These are phyloP conservation scores for Mycena vitilis DNA, from an alignment of 768 basidiomycete genomes.

Conservation along the genomic window DNA sequence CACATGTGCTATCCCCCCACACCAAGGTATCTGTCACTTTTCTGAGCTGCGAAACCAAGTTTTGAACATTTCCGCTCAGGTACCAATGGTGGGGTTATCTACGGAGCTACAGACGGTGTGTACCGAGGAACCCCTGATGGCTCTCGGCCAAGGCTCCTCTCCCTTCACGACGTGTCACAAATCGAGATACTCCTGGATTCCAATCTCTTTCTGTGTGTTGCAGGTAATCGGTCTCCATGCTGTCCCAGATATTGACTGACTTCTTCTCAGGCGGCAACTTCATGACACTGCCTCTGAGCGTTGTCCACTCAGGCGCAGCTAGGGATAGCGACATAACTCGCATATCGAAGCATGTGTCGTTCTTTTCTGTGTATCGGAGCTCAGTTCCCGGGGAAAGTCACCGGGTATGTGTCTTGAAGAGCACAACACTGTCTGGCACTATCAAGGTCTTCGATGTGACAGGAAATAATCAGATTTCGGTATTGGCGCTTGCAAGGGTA, in stretches of 20 bases:
- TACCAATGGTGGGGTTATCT: slow-evolving; percentile 8
- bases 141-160: slow-evolving; percentile 16
- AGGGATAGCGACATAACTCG: slow-evolving; percentile 15
- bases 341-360: slow-evolving; percentile 11
- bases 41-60: background rate
- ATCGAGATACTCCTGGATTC: slow-evolving; percentile 83
- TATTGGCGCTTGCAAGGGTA: background rate
- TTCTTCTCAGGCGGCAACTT: slow-evolving; percentile 19
- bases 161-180: slow-evolving; percentile 62
- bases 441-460: slow-evolving; percentile 76
- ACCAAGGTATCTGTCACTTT: background rate
- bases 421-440: slow-evolving; percentile 76
- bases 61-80: background rate
- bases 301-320: slow-evolving; percentile 5
- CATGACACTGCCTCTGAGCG: slow-evolving; percentile 28
- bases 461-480: slow-evolving; percentile 1
- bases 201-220: slow-evolving; percentile 79
- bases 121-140: slow-evolving; percentile 18
- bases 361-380: slow-evolving; percentile 74
- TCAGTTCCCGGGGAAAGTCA: slow-evolving; percentile 63
- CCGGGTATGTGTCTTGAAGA: slow-evolving; percentile 81
- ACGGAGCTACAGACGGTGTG: slow-evolving; percentile 27
- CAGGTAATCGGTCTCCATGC: slow-evolving; percentile 54
- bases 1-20: slow-evolving; percentile 13
- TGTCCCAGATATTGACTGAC: background rate